Percentiles rank a stretch among this genome's conserved stretches.
phyloP scores from a whole-genome alignment of 345 rosid species.

The Firmiana major region DNA sequence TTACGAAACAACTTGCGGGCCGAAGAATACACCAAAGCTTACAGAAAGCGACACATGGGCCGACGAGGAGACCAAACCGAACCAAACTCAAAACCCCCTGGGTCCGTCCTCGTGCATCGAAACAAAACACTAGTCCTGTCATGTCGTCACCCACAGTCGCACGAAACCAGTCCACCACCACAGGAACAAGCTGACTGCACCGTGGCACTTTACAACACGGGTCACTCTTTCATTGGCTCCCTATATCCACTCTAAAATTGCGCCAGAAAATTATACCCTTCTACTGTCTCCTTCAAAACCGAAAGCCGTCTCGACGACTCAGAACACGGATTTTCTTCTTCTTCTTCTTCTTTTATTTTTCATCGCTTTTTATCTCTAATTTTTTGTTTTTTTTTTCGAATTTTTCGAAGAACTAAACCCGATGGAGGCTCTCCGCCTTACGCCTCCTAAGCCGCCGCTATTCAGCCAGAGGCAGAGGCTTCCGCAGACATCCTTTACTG shows the following conservation, averaged over 20 bases:
- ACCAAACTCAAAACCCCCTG: too few species aligned
- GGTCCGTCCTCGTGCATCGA: too few species aligned
- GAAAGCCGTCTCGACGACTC: background rate
- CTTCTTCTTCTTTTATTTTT: background rate
- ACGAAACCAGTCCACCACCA: too few species aligned
- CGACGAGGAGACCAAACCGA: too few species aligned
- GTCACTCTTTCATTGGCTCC: background rate
- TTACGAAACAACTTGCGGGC: too few species aligned
- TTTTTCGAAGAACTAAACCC: too few species aligned
- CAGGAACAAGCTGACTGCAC: too few species aligned
- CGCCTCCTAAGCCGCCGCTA: background rate
- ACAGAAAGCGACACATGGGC: too few species aligned
- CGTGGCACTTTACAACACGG: background rate
- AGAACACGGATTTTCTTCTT: background rate
- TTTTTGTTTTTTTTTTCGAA: background rate
- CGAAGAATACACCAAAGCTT: too few species aligned
- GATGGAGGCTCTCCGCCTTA: conserved; percentile 6
- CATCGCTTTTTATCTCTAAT: background rate
- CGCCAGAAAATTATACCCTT: background rate
- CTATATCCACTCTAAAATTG: background rate
- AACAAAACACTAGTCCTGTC: too few species aligned
- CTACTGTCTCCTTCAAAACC: background rate
- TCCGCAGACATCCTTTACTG: background rate
- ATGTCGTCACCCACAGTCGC: too few species aligned
- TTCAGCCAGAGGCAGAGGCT: background rate